Evolutionary conservation across 352 stramenopile genomes (phyloP), one percentile per base, ranked within the genome.

Genomic region (Pythium insidiosum): DNA sequence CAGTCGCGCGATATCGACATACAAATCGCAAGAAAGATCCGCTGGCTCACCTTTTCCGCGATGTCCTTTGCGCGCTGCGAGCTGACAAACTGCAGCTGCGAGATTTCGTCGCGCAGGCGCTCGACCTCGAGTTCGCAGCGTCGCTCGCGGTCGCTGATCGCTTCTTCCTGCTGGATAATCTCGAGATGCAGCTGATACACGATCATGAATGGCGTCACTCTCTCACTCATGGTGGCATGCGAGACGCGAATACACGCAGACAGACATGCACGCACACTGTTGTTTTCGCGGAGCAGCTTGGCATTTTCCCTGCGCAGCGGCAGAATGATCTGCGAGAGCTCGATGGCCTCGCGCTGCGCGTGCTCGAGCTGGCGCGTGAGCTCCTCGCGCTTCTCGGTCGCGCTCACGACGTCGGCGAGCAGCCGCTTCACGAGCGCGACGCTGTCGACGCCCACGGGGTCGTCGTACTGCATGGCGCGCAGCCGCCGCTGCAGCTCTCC

Each of bases 151-250:
- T 87, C 72, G 5, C 58, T 66, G 25, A 87, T 68, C 16, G 67
- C 63, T 39, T 89, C 77, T 66, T 89, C 73, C 36, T 89, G 73
- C 54, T 89, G 77, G 43, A 89, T 89, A 38, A 86, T 72, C 53
- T 89, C 73, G 34, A 87, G 38, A 49, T 87, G 74, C 6, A 89
- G 63, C 76, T n/a, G n/a, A n/a, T 88, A 38, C 15, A 18, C 20
- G 43, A 15, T 25, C 20, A 43, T 23, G 28, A 33, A 9, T n/a
- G n/a, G n/a, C n/a, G n/a, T n/a, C n/a, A n/a, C n/a, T n/a, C n/a
- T n/a, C n/a, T n/a, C n/a, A n/a, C n/a, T n/a, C n/a, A n/a, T n/a
- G n/a, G n/a, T n/a, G n/a, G n/a, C n/a, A n/a, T n/a, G n/a, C n/a
- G n/a, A n/a, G n/a, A n/a, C n/a, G n/a, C n/a, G n/a, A n/a, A n/a